Evolutionary conservation across 1,284 basidiomycete genomes (phyloP).

Genomic region (Ustilago trichophora): DNA sequence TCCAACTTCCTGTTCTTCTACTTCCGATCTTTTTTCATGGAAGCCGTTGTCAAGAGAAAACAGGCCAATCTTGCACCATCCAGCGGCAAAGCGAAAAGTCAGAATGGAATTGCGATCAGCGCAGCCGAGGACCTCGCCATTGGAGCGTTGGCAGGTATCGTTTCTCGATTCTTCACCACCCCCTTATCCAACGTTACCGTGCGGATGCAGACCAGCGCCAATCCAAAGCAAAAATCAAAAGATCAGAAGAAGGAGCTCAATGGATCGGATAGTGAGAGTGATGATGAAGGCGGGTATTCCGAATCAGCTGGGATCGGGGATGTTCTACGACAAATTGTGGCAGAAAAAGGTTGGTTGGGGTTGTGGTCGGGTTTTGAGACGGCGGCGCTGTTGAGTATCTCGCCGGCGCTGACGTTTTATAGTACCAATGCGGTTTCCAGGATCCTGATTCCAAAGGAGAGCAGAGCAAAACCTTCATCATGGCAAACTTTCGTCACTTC

Average conservation of each 20-base stretch:
- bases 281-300: constrained; percentile 62
- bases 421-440: constrained; percentile 48
- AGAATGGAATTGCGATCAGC: constrained; percentile 52
- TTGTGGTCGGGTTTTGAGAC: constrained; percentile 67
- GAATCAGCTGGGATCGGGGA: constrained; percentile 54
- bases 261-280: constrained; percentile 50
- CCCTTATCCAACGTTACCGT: constrained; percentile 70
- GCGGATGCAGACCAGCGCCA: constrained; percentile 67
- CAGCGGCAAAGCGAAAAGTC: constrained; percentile 7
- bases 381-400: constrained; percentile 65
- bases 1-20: constrained; percentile 65
- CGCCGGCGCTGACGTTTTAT: constrained; percentile 68
- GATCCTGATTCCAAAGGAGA: constrained; percentile 55
- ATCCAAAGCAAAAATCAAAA: constrained; percentile 31
- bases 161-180: constrained; percentile 68
- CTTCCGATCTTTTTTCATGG: constrained; percentile 54
- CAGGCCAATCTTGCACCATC: constrained; percentile 13
- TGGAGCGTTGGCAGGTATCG: constrained; percentile 68
- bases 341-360: constrained; percentile 65
- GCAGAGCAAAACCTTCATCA: constrained; percentile 50
- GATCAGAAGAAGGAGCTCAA: constrained; percentile 5
- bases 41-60: constrained; percentile 28
- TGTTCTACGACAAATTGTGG: constrained; percentile 63
- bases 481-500: constrained; percentile 68
- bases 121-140: constrained; percentile 68